Base-by-base conservation (phyloP, 805 yeast species). In the Nakazawaea anatomiae region DNA sequence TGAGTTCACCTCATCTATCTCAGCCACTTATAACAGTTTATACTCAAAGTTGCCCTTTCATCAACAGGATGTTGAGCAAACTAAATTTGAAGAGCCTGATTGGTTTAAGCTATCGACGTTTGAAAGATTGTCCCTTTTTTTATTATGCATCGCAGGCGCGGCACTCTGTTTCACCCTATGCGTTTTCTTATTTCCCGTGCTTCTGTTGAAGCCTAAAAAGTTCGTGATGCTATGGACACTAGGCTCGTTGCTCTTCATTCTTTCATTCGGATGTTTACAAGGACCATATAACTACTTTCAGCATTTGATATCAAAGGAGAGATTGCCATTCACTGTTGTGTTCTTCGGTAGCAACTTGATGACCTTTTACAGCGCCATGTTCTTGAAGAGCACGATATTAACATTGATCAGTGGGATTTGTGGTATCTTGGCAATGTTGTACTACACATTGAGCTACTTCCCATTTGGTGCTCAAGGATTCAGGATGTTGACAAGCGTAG, bases 141-240 rank as follows among this genome's bases (percentile, higher is more conserved):
- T 82, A 25, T 79, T 86, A 49, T 88, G 96, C 58, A 70, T 94
- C 4, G 73, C 79, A 0, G 94, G 91, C 0, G 79, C 97, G 0
- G 69, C 77, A n/a, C 80, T 85, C 2, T 89, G 97, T 61, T 94
- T 92, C 66, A 76, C 83, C 10, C 66, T 92, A 30, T 88, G 97
- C 56, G 79, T 92, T 55, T 80, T 89, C 44, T 69, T 92, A 59
- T 84, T 94, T 65, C 99, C 99, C 0, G 90, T 92, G 12, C 71
- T 94, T 56, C 91, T 96, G 1, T 69, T 90, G 47, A 85, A 87
- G 58, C 99, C 98, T 12, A 75, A 96, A 46, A 94, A 94, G 66
- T 92, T 94, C 64, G 97, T 96, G 10, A 71, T 83, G 57, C 63
- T 86, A 35, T 94, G 99, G 98, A 82, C 96, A 1, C 72, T 92